Evolutionary conservation across 805 yeast species (phyloP).

Genomic region (Ogataea trehalophila): DNA sequence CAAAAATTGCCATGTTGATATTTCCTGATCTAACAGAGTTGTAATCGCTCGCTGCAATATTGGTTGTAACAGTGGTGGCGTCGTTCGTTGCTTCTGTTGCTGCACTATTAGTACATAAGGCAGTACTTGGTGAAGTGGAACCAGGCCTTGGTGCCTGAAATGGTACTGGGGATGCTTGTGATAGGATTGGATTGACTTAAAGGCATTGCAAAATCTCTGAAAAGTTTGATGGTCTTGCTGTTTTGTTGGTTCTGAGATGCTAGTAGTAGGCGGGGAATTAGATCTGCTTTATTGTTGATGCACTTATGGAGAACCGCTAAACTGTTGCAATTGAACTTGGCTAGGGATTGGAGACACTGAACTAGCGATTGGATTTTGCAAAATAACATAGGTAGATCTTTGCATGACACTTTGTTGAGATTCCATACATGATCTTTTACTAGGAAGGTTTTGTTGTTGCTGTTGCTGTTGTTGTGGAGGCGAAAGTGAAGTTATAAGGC

Average conservation of each 20-base stretch:
- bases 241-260: not conserved
- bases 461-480: conserved; percentile 8
- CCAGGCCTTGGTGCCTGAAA: conserved; percentile 10
- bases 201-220: too few relatives aligned
- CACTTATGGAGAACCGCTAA: conserved; percentile 1
- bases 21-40: conserved; percentile 45
- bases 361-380: conserved; percentile 5
- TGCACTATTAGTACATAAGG: conserved; percentile 13
- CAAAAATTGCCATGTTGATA: conserved; percentile 71
- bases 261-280: not conserved
- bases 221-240: too few relatives aligned
- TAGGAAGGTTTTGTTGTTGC: conserved; percentile 14
- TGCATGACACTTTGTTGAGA: conserved; percentile 7
- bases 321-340: conserved; percentile 9
- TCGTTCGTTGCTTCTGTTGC: conserved; percentile 11
- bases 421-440: conserved; percentile 22
- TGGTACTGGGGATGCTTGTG: not conserved
- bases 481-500: conserved; percentile 10
- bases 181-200: too few relatives aligned
- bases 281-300: conserved; percentile 2
- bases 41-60: conserved; percentile 20
- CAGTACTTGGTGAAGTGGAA: conserved; percentile 14
- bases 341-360: conserved; percentile 6
- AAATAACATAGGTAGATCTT: conserved; percentile 1
- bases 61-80: conserved; percentile 9